phyloP scores from a whole-genome alignment of 2,329 filamentous ascomycete species.

The Colletotrichum chlorophyti region DNA sequence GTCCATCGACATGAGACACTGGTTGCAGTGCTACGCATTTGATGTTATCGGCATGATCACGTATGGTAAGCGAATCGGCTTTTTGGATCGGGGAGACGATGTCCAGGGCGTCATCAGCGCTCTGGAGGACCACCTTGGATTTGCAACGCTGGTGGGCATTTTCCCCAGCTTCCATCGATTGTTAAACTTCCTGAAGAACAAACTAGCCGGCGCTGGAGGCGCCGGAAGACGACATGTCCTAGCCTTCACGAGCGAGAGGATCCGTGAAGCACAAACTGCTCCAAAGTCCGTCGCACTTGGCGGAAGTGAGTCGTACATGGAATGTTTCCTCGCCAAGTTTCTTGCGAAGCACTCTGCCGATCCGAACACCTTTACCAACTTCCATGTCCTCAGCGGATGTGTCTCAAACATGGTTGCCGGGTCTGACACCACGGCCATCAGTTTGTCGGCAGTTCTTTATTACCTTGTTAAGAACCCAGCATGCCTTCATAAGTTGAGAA shows the following conservation, averaged over 20 bases:
- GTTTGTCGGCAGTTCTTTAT: constrained; percentile 39
- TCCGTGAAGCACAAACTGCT: too few relatives aligned
- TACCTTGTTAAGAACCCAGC: constrained; percentile 35
- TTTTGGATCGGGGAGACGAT: constrained; percentile 53
- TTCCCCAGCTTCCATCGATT: constrained; percentile 31
- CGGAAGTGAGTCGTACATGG: not conserved
- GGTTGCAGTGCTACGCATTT: constrained; percentile 55
- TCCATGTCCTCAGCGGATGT: constrained; percentile 32
- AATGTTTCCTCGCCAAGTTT: constrained; percentile 16
- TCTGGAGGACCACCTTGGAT: constrained; percentile 42
- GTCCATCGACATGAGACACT: constrained; percentile 46
- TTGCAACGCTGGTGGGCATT: constrained; percentile 42
- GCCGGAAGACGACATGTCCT: not conserved
- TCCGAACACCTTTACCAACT: constrained; percentile 45
- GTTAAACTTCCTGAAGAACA: not conserved
- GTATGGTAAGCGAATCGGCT: constrained; percentile 44
- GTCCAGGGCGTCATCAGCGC: constrained; percentile 48
- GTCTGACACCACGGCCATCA: constrained; percentile 43
- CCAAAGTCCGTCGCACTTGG: not conserved
- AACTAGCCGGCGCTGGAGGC: too few relatives aligned
- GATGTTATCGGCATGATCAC: constrained; percentile 61
- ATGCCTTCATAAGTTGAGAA: constrained; percentile 39
- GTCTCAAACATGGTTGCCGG: constrained; percentile 37
- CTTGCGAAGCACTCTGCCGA: constrained; percentile 45
- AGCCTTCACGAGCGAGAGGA: too few relatives aligned